Conservation (phyloP, 371 early-diverging fungal genomes). For the Fennellomyces sp. region DNA sequence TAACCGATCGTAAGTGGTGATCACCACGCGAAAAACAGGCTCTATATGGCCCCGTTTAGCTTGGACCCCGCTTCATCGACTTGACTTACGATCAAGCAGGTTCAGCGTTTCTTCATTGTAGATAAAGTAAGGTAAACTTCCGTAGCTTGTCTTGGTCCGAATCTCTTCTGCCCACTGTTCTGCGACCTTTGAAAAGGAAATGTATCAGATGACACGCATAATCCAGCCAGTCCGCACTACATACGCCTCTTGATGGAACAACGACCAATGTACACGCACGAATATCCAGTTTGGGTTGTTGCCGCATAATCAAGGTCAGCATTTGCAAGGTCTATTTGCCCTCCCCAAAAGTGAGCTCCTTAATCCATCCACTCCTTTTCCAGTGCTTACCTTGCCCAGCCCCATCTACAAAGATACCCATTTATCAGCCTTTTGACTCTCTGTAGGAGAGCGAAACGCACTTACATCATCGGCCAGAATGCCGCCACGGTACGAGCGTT, state of each 20-base stretch:
- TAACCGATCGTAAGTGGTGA: conserved; percentile 44
- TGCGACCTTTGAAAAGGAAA: conserved; percentile 26
- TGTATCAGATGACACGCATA: too few relatives aligned
- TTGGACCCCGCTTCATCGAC: too few relatives aligned
- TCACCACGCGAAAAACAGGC: conserved; percentile 38
- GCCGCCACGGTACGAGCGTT: conserved; percentile 37
- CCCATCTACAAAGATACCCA: conserved; percentile 54
- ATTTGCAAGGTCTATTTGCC: conserved; percentile 47
- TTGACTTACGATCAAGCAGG: conserved; percentile 43
- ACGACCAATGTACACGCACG: conserved; percentile 38
- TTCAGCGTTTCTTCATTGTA: conserved; percentile 31
- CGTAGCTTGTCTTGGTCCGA: conserved; percentile 53
- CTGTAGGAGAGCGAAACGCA: too few relatives aligned
- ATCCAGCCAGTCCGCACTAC: neutral
- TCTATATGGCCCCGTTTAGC: conserved; percentile 20
- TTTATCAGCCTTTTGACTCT: too few relatives aligned
- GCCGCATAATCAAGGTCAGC: conserved; percentile 34
- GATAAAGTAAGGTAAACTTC: conserved; percentile 44
- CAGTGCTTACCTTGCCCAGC: conserved; percentile 34
- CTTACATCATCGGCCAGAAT: conserved; percentile 48
- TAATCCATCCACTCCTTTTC: neutral
- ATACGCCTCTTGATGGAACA: conserved; percentile 42
- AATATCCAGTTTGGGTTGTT: conserved; percentile 32
- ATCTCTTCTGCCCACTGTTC: conserved; percentile 76
- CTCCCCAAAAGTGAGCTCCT: too few relatives aligned